phyloP scores from a whole-genome alignment of 1,139 yeast species.

The Pneumocystis murina region DNA sequence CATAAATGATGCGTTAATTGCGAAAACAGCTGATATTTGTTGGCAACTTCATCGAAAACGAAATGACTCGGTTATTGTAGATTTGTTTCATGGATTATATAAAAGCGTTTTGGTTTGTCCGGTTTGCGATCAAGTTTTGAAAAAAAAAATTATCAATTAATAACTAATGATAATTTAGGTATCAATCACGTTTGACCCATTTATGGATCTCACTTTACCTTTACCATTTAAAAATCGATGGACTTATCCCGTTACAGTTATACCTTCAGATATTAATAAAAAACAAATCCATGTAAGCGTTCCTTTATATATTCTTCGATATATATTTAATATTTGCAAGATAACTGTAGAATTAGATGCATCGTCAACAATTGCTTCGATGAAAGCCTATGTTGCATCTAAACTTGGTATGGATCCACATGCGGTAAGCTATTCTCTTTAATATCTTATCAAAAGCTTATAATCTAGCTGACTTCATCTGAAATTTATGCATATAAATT shows the following conservation, averaged over 20 bases:
- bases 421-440: constrained; percentile 6
- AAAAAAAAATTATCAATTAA: constrained; percentile 38
- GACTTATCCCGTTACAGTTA: constrained; percentile 49
- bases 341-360: constrained; percentile 49
- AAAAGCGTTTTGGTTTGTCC: constrained; percentile 86
- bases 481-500: constrained; percentile 61
- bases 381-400: constrained; percentile 45
- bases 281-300: constrained; percentile 21
- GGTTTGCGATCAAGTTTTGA: constrained; percentile 50
- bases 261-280: constrained; percentile 38
- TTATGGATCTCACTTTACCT: constrained; percentile 78
- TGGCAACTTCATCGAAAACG: constrained; percentile 71
- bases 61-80: constrained; percentile 74
- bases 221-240: constrained; percentile 66
- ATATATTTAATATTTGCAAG: not conserved
- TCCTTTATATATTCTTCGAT: not conserved
- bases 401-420: constrained; percentile 33
- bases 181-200: constrained; percentile 55
- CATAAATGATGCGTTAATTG: constrained; percentile 37
- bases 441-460: constrained; percentile 18
- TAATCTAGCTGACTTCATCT: constrained; percentile 35
- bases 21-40: constrained; percentile 51
- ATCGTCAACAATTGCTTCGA: constrained; percentile 48
- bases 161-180: not conserved
- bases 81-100: constrained; percentile 78